Conservation (phyloP, 257 asterid species). For the Mentha longifolia region DNA sequence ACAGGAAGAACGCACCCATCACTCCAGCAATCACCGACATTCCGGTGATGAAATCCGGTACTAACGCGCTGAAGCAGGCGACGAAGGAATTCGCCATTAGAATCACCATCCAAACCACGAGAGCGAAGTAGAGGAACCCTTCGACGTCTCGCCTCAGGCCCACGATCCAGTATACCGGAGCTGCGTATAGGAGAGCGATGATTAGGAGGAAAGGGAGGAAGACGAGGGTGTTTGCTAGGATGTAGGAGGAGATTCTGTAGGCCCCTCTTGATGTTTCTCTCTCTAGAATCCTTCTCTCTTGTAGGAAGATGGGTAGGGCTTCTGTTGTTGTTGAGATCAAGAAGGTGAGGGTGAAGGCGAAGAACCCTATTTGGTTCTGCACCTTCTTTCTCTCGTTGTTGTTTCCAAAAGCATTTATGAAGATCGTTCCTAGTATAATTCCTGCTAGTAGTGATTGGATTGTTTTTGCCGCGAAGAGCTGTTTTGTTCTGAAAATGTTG, state of each 20-base stretch:
- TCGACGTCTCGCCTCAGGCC: slow-evolving; percentile 51
- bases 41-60: slow-evolving; percentile 66
- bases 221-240: slow-evolving; percentile 62
- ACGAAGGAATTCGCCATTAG: slow-evolving; percentile 74
- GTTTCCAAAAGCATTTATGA: slow-evolving; percentile 44
- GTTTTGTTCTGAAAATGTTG: slow-evolving; percentile 68
- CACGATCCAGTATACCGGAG: slow-evolving; percentile 72
- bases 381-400: slow-evolving; percentile 40
- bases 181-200: slow-evolving; percentile 59
- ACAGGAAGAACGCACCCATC: slow-evolving; percentile 76
- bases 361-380: slow-evolving; percentile 72
- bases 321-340: slow-evolving; percentile 80
- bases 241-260: slow-evolving; percentile 71
- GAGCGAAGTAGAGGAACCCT: slow-evolving; percentile 57
- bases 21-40: slow-evolving; percentile 59
- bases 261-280: slow-evolving; percentile 80
- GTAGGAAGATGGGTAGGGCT: slow-evolving; percentile 82
- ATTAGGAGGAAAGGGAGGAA: slow-evolving; percentile 70
- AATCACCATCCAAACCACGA: slow-evolving; percentile 68
- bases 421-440: slow-evolving; percentile 65
- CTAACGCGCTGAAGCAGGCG: slow-evolving; percentile 62
- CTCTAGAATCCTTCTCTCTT: slow-evolving; percentile 64
- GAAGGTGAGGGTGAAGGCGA: slow-evolving; percentile 73
- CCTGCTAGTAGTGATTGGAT: slow-evolving; percentile 68
- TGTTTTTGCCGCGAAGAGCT: slow-evolving; percentile 61